Percentiles rank a stretch among this genome's conserved stretches.
These are phyloP conservation scores for Conidiobolus incongruus DNA, from an alignment of 371 early-diverging fungal genomes.

Conservation along the genomic window DNA sequence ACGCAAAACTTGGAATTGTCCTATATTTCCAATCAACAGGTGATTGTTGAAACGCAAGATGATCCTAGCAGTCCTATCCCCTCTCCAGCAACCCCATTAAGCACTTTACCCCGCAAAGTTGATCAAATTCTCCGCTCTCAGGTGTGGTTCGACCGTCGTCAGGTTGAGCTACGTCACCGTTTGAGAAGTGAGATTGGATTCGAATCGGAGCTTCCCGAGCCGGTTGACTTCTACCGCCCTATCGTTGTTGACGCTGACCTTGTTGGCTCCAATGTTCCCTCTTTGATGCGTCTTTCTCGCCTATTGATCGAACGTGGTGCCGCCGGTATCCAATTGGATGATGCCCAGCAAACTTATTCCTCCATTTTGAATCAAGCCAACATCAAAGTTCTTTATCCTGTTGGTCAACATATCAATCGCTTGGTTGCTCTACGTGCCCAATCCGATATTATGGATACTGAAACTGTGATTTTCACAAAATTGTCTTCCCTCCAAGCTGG, in stretches of 20 bases:
- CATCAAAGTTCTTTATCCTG: neutral
- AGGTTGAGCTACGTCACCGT: neutral
- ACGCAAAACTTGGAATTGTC: neutral
- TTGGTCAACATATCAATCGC: neutral
- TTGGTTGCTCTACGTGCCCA: neutral
- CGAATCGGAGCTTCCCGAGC: neutral
- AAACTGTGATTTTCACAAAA: neutral
- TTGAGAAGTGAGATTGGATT: neutral
- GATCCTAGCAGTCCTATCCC: neutral
- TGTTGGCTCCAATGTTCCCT: neutral
- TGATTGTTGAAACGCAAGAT: neutral
- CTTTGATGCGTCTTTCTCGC: neutral
- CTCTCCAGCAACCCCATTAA: neutral
- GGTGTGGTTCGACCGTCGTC: neutral
- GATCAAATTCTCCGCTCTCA: neutral
- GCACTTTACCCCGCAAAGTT: neutral
- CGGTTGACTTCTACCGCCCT: neutral
- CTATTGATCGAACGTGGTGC: neutral
- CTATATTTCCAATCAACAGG: neutral
- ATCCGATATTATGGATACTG: neutral
- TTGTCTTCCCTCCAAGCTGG: neutral
- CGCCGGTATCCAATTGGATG: neutral
- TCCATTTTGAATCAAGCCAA: neutral
- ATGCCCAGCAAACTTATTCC: neutral
- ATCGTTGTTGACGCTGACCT: neutral